Conservation (phyloP, 2,329 filamentous ascomycete species). For the Zymoseptoria ardabiliae region DNA sequence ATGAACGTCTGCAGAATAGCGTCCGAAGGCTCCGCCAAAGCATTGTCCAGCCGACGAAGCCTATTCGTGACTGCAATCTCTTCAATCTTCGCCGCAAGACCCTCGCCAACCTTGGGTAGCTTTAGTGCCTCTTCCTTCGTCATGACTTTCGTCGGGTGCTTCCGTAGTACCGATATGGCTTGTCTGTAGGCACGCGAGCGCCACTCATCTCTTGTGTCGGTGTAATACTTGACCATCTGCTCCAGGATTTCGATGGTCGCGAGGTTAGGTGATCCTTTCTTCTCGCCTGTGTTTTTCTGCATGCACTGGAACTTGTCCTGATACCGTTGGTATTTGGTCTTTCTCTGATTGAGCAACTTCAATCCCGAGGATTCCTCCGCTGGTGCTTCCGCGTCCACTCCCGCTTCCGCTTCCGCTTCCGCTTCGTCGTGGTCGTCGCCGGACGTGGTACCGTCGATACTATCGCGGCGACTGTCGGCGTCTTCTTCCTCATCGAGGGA, state of each 20-base stretch:
- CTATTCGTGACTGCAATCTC: conserved; percentile 73
- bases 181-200: conserved; percentile 68
- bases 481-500: conserved; percentile 37
- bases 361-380: neutral
- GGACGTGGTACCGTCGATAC: conserved; percentile 17
- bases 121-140: conserved; percentile 62
- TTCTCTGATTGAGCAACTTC: conserved; percentile 14
- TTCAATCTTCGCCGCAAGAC: conserved; percentile 77
- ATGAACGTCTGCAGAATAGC: conserved; percentile 61
- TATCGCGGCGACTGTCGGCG: conserved; percentile 23
- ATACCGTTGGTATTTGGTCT: conserved; percentile 15
- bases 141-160: conserved; percentile 55
- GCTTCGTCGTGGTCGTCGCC: conserved; percentile 12
- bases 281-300: conserved; percentile 45
- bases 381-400: neutral
- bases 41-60: conserved; percentile 64
- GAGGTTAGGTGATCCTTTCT: conserved; percentile 58
- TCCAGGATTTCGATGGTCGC: conserved; percentile 70
- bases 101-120: conserved; percentile 62
- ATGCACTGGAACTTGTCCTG: conserved; percentile 51
- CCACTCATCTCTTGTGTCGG: conserved; percentile 68
- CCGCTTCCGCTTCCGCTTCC: neutral
- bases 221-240: conserved; percentile 73
- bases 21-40: conserved; percentile 60
- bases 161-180: conserved; percentile 64